Base-by-base conservation (phyloP, 2,329 filamentous ascomycete species). In the Aspergillus texensis region DNA sequence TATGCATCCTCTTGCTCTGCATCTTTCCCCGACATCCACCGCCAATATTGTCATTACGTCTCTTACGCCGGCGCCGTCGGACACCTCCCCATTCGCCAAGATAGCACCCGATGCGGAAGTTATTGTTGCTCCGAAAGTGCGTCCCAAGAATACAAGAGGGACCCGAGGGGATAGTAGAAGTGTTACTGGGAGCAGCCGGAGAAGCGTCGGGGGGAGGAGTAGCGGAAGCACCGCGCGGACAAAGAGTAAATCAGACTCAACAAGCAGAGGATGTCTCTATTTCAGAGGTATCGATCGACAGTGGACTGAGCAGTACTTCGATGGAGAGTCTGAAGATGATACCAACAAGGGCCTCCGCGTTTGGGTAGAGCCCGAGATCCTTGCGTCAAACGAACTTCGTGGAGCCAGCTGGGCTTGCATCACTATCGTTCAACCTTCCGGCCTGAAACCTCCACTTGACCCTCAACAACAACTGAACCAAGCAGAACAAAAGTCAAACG, bases 21-120 rank as follows among this genome's bases (percentile, higher is more conserved):
- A 99, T 76, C 85, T 99, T 0, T 97, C 95, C 12, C 94, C 94
- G 2, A 98, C 94, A 0, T 97, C 94, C 4, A 97, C 94, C 2
- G 96, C 95, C 11, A 97, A 94, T 73, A 93, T 99, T 66, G 89
- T 89, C 61, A 87, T 98, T 10, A 88, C 92, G 8, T 93, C 92
- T 1, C 82, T 99, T n/a, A 88, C 90, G 1, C 95, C 95, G 1
- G 82, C 88, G 0, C 88, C 89, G 4, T 78, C 91, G 1, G 82
- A 87, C 2, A 86, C 89, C 56, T 85, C 88, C 1, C 85, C 92
- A 0, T 99, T 99, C 75, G 93, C 92, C 30, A 98, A 97, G 78
- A 92, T 99, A 57, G 91, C 92, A 0, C 91, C 94, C 0, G 93
- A 98, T 75, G 94, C 94, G 26, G 95, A 99, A 79, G 94, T 99